phyloP scores from a whole-genome alignment of 2,329 filamentous ascomycete species.

The Dactylellina leptospora region DNA sequence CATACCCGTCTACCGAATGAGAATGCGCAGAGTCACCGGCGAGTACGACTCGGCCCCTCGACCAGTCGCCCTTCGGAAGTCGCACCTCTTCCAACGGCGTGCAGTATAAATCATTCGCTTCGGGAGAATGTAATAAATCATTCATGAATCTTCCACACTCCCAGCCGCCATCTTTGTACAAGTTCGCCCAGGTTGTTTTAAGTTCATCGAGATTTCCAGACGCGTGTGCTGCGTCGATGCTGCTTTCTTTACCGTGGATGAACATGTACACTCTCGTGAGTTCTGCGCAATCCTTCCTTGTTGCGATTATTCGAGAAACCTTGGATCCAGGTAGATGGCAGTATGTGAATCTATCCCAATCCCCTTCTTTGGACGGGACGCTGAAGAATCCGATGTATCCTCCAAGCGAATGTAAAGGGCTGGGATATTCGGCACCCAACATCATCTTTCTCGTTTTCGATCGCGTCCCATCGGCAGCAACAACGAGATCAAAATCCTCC shows the following conservation, averaged over 20 bases:
- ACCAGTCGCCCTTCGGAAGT: conserved; percentile 13
- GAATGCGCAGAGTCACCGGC: conserved; percentile 2
- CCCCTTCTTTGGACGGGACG: conserved; percentile 5
- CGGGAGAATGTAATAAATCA: neutral
- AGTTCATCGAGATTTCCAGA: conserved; percentile 11
- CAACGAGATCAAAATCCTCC: conserved; percentile 63
- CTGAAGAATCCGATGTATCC: conserved; percentile 22
- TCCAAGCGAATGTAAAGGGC: neutral
- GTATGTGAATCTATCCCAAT: conserved; percentile 14
- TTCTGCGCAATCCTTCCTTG: conserved; percentile 19
- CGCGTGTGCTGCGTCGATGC: conserved; percentile 6
- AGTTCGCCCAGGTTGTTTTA: conserved; percentile 7
- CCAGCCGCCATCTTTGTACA: neutral
- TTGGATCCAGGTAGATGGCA: conserved; percentile 11
- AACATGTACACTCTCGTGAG: conserved; percentile 18
- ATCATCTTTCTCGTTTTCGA: conserved; percentile 59
- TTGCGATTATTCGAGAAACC: conserved; percentile 1
- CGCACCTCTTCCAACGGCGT: conserved; percentile 4
- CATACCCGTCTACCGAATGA: conserved; percentile 5
- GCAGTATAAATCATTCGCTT: conserved; percentile 16
- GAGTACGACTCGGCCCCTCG: conserved; percentile 7
- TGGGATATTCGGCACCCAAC: conserved; percentile 2
- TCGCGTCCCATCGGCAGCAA: conserved; percentile 64
- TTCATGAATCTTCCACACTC: conserved; percentile 9
- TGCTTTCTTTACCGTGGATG: neutral